Percentiles rank a stretch among this genome's conserved stretches.
These are phyloP conservation scores for Acacia concinna DNA, from an alignment of 331 rosid genomes.

Conservation along the genomic window DNA sequence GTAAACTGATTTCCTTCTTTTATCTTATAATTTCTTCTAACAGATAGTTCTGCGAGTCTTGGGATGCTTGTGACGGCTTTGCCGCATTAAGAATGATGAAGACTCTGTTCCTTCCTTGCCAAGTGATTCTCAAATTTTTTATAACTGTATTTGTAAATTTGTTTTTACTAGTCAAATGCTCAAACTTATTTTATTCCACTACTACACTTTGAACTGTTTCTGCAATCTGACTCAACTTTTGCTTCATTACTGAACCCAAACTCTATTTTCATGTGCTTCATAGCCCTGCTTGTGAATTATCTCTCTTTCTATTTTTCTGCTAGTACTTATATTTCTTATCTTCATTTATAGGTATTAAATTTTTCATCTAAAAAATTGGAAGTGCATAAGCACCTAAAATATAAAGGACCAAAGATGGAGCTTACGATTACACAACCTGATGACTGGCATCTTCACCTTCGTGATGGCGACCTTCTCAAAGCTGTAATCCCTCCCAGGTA, in stretches of 20 bases:
- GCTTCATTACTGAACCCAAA: not conserved
- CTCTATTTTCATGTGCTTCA: not conserved
- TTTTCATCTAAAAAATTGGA: constrained; percentile 36
- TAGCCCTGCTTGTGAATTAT: not conserved
- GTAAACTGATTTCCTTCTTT: not conserved
- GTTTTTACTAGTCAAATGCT: not conserved
- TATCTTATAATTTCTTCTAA: not conserved
- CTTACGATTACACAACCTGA: constrained; percentile 81
- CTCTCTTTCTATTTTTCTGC: not conserved
- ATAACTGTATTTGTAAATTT: not conserved
- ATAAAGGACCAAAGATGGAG: constrained; percentile 61
- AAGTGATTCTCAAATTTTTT: not conserved
- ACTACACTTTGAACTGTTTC: not conserved
- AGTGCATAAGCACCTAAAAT: constrained; percentile 27
- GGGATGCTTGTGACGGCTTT: not conserved
- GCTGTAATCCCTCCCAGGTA: constrained; percentile 83
- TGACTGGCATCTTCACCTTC: constrained; percentile 98
- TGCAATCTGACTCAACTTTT: not conserved
- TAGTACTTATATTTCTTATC: constrained; percentile 10
- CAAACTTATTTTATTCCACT: not conserved
- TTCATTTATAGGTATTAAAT: constrained; percentile 35
- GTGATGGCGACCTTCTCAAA: constrained; percentile 79
- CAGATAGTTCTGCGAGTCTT: constrained; percentile 8
- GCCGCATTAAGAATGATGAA: constrained; percentile 1
- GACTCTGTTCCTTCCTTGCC: constrained; percentile 16